Evolutionary conservation across 306 rosid genomes (phyloP).

Genomic region (Lupinus albus): DNA sequence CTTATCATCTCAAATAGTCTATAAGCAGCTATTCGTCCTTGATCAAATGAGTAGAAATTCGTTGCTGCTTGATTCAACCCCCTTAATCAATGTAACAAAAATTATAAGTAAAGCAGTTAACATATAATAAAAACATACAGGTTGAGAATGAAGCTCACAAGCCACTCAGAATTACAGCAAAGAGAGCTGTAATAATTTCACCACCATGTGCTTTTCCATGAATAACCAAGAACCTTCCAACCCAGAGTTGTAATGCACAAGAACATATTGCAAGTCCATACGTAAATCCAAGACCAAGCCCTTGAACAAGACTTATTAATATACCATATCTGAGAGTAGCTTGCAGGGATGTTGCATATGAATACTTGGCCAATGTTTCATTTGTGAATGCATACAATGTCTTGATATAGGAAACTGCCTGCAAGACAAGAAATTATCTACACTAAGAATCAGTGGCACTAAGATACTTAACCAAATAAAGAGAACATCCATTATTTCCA

Average conservation of each 20-base stretch:
- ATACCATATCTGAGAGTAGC: constrained; percentile 99
- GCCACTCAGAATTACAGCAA: constrained; percentile 98
- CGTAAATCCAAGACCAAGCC: constrained; percentile 99
- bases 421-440: constrained; percentile 48
- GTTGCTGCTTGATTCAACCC: constrained; percentile 98
- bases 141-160: constrained; percentile 64
- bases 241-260: constrained; percentile 99
- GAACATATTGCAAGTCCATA: constrained; percentile 99
- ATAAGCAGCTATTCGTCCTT: constrained; percentile 96
- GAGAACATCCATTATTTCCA: constrained; percentile 22
- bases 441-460: constrained; percentile 37
- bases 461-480: constrained; percentile 32
- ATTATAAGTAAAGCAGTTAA: constrained; percentile 19
- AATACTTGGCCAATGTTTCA: constrained; percentile 97
- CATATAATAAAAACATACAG: neutral
- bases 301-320: constrained; percentile 98
- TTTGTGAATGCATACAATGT: constrained; percentile 95
- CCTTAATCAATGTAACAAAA: constrained; percentile 51
- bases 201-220: constrained; percentile 81
- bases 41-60: constrained; percentile 96
- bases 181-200: constrained; percentile 89
- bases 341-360: constrained; percentile 97
- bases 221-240: constrained; percentile 86
- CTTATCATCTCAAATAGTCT: constrained; percentile 97
- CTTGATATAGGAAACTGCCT: constrained; percentile 92